These are phyloP conservation scores for Fraxinus pennsylvanica DNA, from an alignment of 257 asterid genomes.

Conservation along the genomic window DNA sequence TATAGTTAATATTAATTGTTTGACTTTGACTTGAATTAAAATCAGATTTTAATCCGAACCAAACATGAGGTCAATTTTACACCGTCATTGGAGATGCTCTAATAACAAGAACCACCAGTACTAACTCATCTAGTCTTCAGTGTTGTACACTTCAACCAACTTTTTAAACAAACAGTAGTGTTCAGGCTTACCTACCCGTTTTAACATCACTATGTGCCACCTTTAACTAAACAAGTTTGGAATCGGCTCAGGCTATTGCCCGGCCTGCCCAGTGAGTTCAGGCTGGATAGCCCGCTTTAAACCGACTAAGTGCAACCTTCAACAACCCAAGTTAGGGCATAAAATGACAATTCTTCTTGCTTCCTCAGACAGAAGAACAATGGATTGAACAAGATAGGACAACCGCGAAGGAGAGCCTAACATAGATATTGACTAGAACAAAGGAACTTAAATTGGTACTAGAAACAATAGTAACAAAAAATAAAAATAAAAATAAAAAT, in stretches of 20 bases:
- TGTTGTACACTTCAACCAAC: too few species aligned
- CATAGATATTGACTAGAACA: constrained; percentile 12
- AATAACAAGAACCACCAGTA: too few species aligned
- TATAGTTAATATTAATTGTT: too few species aligned
- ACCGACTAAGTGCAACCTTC: neutral
- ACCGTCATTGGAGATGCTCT: too few species aligned
- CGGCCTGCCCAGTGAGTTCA: neutral
- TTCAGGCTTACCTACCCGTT: neutral
- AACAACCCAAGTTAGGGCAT: neutral
- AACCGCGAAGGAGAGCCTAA: neutral
- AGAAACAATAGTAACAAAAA: too few species aligned
- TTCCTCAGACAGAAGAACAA: neutral
- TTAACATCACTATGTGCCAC: neutral
- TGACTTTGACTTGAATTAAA: too few species aligned
- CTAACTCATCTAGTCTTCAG: too few species aligned
- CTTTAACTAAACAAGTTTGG: neutral
- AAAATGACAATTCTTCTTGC: too few species aligned
- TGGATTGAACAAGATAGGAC: neutral
- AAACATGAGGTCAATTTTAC: too few species aligned
- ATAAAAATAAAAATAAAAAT: neutral
- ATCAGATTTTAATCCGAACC: too few species aligned
- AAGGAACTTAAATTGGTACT: neutral
- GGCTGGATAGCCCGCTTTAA: too few species aligned
- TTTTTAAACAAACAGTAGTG: too few species aligned
- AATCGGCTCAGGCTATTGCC: neutral